Evolutionary conservation across 495 filamentous ascomycete species (phyloP), one percentile per base, ranked within the genome.

Genomic region (Sordaria brevicollis): DNA sequence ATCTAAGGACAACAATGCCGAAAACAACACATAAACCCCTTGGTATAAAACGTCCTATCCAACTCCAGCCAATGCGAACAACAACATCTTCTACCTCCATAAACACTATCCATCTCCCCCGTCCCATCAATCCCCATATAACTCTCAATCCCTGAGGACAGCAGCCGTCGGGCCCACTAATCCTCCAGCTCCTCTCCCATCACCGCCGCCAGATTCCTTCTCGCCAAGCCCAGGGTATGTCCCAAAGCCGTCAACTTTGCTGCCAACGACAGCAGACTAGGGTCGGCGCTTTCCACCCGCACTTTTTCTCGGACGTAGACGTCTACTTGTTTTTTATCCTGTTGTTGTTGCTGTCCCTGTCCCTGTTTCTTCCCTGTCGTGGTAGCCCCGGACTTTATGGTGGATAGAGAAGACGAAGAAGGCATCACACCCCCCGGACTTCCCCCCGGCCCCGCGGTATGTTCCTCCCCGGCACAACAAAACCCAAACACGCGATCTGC

Each of bases 281-380:
- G 96, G 76, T 99, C 95, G 68, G 93, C 92, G 69, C 89, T 94
- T 81, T 97, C 95, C 6, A 98, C 92, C 35, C 88, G 86, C 10
- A 99, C 87, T 78, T 97, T 97, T 74, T 98, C 95, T 71, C 86
- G 89, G 21, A 99, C 96, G 54, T 85, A 88, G 0, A 97, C 94
- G 62, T 94, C 90, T 19, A 80, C 78, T 41, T 74, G 57, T 13
- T 70, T 70, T 29, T 17, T 71, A 10, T 0, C 67, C 33, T 62
- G n/a, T n/a, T n/a, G n/a, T n/a, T n/a, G 21, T 29, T 21, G 21
- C 5, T 57, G 25, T n/a, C n/a, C n/a, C 19, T 54, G 43, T 25
- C 25, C 19, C 3, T 3, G 41, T 19, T 54, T 54, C 1, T 19
- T 43, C 39, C 39, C 39, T 3, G 17, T n/a, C 39, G 7, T 17